Evolutionary conservation across 371 early-diverging fungal genomes (phyloP).

Genomic region (Mucor piriformis): DNA sequence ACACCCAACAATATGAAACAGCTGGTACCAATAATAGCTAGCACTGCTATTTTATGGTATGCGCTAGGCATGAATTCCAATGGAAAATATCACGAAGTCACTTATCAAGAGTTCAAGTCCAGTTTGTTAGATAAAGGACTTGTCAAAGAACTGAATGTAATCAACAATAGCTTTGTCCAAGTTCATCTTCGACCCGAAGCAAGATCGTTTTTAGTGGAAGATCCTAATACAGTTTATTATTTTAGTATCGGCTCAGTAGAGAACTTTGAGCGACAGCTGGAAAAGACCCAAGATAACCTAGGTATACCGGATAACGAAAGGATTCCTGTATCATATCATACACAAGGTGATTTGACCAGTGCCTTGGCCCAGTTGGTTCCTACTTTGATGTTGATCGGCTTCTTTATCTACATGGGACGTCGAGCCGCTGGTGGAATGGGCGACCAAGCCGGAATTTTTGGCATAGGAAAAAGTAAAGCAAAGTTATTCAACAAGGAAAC

Average conservation of each 20-base stretch:
- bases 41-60: slow-evolving; percentile 5
- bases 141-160: slow-evolving; percentile 82
- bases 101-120: slow-evolving; percentile 90
- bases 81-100: slow-evolving; percentile 64
- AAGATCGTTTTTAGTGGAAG: slow-evolving; percentile 41
- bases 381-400: slow-evolving; percentile 87
- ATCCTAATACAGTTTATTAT: slow-evolving; percentile 43
- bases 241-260: slow-evolving; percentile 95
- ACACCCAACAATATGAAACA: background rate
- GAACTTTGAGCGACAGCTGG: slow-evolving; percentile 88
- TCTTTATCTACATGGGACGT: slow-evolving; percentile 82
- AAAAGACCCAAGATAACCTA: slow-evolving; percentile 86
- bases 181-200: slow-evolving; percentile 71
- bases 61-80: background rate
- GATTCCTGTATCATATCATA: slow-evolving; percentile 88
- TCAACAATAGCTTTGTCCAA: slow-evolving; percentile 81
- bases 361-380: slow-evolving; percentile 88
- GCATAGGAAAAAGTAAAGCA: slow-evolving; percentile 95
- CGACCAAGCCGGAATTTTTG: slow-evolving; percentile 87
- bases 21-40: background rate
- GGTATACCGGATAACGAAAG: slow-evolving; percentile 86
- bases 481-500: slow-evolving; percentile 96
- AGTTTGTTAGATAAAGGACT: slow-evolving; percentile 86
- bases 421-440: slow-evolving; percentile 52
- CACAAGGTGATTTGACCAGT: slow-evolving; percentile 69